These are phyloP conservation scores for Cyanidioschyzon merolae DNA, from an alignment of 23 red algal species.

Conservation along the genomic window DNA sequence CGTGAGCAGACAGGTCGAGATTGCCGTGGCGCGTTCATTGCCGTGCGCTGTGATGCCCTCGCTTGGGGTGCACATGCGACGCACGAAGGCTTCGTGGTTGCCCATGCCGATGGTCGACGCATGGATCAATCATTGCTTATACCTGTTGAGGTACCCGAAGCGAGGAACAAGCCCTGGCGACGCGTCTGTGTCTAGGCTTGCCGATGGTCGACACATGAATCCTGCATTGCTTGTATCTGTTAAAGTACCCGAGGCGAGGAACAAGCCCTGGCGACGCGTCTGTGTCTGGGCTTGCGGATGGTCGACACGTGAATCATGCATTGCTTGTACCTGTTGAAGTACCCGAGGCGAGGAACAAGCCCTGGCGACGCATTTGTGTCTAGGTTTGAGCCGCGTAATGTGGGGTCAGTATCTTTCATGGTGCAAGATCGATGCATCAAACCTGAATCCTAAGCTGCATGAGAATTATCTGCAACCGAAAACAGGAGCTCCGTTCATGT, in stretches of 20 bases:
- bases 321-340: not conserved
- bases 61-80: conserved; percentile 1
- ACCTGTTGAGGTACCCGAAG: conserved; percentile 3
- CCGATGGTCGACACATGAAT: not conserved
- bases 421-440: too few species aligned
- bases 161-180: not conserved
- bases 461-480: too few species aligned
- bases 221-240: not conserved
- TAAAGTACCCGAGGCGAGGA: not conserved
- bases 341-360: not conserved
- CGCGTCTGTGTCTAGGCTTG: not conserved
- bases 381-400: too few species aligned
- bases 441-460: too few species aligned
- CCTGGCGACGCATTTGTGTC: not conserved
- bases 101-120: not conserved
- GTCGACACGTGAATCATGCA: not conserved
- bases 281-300: not conserved
- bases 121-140: not conserved
- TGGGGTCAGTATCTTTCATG: too few species aligned
- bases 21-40: not conserved
- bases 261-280: not conserved
- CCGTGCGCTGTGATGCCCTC: not conserved
- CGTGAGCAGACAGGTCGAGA: not conserved
- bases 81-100: not conserved
- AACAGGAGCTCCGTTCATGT: too few species aligned